Base-by-base conservation (phyloP, 2,329 filamentous ascomycete genomes). In the Trichocomaceae sp. region DNA sequence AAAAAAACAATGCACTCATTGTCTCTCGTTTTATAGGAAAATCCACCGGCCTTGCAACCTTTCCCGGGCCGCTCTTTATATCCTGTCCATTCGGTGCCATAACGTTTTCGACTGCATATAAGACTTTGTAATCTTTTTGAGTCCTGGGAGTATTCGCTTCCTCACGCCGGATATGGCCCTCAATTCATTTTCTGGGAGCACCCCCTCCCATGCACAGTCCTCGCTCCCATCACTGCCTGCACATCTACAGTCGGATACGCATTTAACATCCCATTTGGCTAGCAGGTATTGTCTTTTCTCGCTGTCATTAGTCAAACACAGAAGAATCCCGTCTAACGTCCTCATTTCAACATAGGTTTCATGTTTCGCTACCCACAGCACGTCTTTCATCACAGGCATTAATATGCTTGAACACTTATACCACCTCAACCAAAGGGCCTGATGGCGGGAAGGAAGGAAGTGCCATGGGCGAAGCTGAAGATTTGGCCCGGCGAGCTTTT, bases 331-430 rank as follows among this genome's bases (percentile, higher is more conserved):
- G 17, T 23, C 29, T 56, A 39, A 52, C 29, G 15, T 5, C 9
- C 90, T 77, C 80, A 85, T 50, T 86, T 73, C 85, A 83, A 12
- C n/a, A 23, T 70, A 90, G 92, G 52, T 99, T 96, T 72, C 93
- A 99, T 75, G 87, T 95, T 52, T 87, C 88, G 52, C 77, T 93
- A 57, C 90, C 93, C 9, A 95, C 91, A 0, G 90, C 93, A 52
- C 83, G 84, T 48, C 83, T 99, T 17, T 96, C 91, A 0, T 95
- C 90, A 0, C 91, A 97, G 69, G 93, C 87, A 48, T 80, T 97
- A 63, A 86, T 99, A 66, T 87, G 88, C 51, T 78, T 99, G 60
- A 99, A 99, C 76, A 99, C 91, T 19, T 97, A 95, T 71, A 92
- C 89, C 10, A 88, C 89, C 10, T 92, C 92, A 0, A 81, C 86